Percentiles rank a stretch among this genome's conserved stretches.
These are phyloP conservation scores for Eudorina sp. DNA, from an alignment of 139 green algal genomes.

Conservation along the genomic window DNA sequence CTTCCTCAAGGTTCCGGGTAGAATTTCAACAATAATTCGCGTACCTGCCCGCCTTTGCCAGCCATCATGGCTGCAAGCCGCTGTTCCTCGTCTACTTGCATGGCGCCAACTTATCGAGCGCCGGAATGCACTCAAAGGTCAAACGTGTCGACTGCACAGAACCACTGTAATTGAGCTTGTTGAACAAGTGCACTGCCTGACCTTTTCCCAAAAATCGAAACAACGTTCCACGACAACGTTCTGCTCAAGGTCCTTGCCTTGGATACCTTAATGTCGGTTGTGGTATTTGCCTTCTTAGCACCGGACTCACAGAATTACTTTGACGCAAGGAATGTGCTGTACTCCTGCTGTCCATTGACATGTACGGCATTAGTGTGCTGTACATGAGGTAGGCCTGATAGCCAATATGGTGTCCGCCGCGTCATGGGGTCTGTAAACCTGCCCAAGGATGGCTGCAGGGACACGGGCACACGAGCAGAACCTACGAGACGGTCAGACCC, in stretches of 20 bases:
- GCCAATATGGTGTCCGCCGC: too few relatives aligned
- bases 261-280: neutral
- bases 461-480: too few relatives aligned
- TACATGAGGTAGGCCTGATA: too few relatives aligned
- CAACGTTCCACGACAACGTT: neutral
- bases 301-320: too few relatives aligned
- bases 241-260: neutral
- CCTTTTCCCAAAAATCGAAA: neutral
- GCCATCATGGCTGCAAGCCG: slow-evolving; percentile 35
- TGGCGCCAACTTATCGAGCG: neutral
- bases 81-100: slow-evolving; percentile 26
- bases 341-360: too few relatives aligned
- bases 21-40: neutral
- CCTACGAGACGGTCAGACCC: too few relatives aligned
- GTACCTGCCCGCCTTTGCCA: slow-evolving; percentile 14
- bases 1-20: neutral
- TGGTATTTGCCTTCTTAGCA: too few relatives aligned
- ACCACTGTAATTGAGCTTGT: neutral
- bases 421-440: too few relatives aligned
- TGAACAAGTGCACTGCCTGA: neutral
- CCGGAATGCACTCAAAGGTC: neutral
- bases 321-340: too few relatives aligned
- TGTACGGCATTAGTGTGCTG: too few relatives aligned
- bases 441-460: too few relatives aligned
- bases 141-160: neutral